Evolutionary conservation across 2,329 filamentous ascomycete species (phyloP).

Genomic region (Hysterium pulicare): DNA sequence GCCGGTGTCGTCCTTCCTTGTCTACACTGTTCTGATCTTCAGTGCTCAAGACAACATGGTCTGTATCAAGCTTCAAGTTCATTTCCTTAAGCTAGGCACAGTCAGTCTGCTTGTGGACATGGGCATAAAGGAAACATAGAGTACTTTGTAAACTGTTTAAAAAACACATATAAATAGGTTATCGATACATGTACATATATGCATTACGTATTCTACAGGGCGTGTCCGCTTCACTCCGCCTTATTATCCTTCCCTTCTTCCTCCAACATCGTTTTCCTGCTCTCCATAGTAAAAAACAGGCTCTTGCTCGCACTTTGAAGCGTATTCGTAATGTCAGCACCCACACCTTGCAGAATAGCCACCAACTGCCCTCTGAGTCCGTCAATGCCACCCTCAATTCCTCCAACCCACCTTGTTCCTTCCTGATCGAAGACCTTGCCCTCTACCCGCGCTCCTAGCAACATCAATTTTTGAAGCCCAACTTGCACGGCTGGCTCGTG

Average conservation of each 20-base stretch:
- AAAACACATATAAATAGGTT: no score
- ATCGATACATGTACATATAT: no score
- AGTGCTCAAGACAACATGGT: no score
- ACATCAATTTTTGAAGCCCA: constrained; percentile 79
- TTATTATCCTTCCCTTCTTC: constrained; percentile 54
- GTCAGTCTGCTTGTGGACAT: no score
- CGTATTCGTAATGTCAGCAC: constrained; percentile 71
- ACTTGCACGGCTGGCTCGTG: constrained; percentile 75
- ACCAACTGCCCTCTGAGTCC: constrained; percentile 80
- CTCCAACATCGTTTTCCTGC: constrained; percentile 75
- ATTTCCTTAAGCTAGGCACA: no score
- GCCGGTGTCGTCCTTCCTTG: no score
- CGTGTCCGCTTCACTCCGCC: constrained; percentile 16
- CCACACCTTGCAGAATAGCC: constrained; percentile 73
- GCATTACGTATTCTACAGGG: no score
- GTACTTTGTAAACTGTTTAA: no score
- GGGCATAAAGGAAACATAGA: no score
- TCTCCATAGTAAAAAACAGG: constrained; percentile 85
- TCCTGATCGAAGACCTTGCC: constrained; percentile 77
- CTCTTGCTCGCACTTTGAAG: constrained; percentile 77
- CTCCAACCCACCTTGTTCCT: constrained; percentile 67
- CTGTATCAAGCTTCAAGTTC: no score
- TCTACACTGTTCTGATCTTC: no score
- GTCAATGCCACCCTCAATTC: constrained; percentile 77
- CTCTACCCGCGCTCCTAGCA: constrained; percentile 85